phyloP scores from a whole-genome alignment of 441 rosid species.

The Isatis lusitanica region DNA sequence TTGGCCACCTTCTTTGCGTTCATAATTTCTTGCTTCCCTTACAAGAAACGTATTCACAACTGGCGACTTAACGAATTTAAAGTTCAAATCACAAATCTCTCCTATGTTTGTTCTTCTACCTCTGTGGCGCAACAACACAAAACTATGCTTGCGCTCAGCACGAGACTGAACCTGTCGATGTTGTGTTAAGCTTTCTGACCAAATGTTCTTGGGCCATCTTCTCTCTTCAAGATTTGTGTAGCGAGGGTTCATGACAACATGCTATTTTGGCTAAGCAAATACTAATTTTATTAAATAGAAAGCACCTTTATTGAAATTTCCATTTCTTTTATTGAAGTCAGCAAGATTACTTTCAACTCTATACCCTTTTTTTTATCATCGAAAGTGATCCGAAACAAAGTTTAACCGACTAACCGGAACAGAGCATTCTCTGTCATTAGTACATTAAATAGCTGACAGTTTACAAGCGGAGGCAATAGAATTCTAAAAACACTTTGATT shows the following conservation, averaged over 20 bases:
- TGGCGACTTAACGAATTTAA: not conserved
- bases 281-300: too few relatives aligned
- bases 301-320: too few relatives aligned
- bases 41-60: not conserved
- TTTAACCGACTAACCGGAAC: too few relatives aligned
- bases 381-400: too few relatives aligned
- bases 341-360: not conserved
- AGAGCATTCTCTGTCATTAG: not conserved
- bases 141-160: not conserved
- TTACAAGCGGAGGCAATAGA: constrained; percentile 19
- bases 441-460: not conserved
- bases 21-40: not conserved
- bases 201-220: not conserved
- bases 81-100: not conserved
- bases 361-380: not conserved
- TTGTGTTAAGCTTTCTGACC: not conserved
- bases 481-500: constrained; percentile 23
- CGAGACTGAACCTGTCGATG: not conserved
- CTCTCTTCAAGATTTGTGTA: not conserved
- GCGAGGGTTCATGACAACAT: too few relatives aligned
- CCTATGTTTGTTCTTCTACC: not conserved
- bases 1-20: not conserved
- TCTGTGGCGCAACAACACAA: not conserved
- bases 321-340: too few relatives aligned
- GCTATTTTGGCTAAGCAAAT: too few relatives aligned